Evolutionary conservation across 1,139 yeast species (phyloP).

Genomic region (Suhomyces yuchorum): DNA sequence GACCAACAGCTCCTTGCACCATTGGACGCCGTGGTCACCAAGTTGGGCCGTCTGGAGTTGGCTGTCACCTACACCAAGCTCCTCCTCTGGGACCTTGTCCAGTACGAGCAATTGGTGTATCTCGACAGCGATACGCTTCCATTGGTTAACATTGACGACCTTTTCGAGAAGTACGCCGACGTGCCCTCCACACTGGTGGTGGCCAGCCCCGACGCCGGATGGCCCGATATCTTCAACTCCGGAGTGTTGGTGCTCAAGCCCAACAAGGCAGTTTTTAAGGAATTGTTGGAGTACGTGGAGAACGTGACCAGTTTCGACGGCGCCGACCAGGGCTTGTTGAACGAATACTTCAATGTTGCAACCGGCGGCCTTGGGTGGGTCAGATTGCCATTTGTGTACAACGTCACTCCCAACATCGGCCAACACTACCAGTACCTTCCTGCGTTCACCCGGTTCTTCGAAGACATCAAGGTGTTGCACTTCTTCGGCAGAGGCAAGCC

Average conservation of each 20-base stretch:
- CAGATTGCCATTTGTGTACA: slow-evolving; percentile 33
- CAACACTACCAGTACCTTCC: slow-evolving; percentile 36
- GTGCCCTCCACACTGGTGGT: slow-evolving; percentile 22
- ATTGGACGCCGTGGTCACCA: slow-evolving; percentile 20
- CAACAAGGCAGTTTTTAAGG: slow-evolving; percentile 19
- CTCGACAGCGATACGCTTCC: slow-evolving; percentile 37
- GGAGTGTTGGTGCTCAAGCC: slow-evolving; percentile 37
- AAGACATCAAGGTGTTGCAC: slow-evolving; percentile 32
- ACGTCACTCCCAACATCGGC: slow-evolving; percentile 32
- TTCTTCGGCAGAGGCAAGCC: slow-evolving; percentile 35
- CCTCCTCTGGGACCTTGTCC: slow-evolving; percentile 30
- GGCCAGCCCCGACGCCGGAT: slow-evolving; percentile 39
- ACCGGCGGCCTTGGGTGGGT: slow-evolving; percentile 26
- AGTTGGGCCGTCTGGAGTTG: slow-evolving; percentile 32
- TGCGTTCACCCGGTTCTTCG: slow-evolving; percentile 31
- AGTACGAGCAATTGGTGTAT: slow-evolving; percentile 29
- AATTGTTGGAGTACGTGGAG: slow-evolving; percentile 21
- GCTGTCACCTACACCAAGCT: slow-evolving; percentile 32
- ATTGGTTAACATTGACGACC: slow-evolving; percentile 26
- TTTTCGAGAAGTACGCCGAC: slow-evolving; percentile 24
- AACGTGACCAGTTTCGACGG: slow-evolving; percentile 32
- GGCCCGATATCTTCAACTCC: slow-evolving; percentile 41
- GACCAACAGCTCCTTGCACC: slow-evolving; percentile 25
- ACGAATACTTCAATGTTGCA: slow-evolving; percentile 28
- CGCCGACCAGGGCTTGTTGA: slow-evolving; percentile 38